phyloP scores from a whole-genome alignment of 495 filamentous ascomycete species.

The Cryomyces minteri region DNA sequence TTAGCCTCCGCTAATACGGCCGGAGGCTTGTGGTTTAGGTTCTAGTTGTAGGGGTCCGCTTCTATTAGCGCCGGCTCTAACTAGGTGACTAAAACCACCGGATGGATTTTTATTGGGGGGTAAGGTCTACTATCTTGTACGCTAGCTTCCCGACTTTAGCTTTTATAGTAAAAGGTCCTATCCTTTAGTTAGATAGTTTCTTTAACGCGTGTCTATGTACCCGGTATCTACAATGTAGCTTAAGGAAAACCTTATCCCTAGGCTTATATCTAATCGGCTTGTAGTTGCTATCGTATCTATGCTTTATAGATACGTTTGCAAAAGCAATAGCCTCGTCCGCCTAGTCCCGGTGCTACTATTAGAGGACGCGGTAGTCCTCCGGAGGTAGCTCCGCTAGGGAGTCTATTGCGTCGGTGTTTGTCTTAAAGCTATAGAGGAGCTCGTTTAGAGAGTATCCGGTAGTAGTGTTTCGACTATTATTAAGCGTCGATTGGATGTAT shows the following conservation, averaged over 20 bases:
- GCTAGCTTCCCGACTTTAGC: not conserved
- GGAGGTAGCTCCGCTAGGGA: too few species aligned
- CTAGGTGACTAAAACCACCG: not conserved
- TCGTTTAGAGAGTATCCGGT: not conserved
- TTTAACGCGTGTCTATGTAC: not conserved
- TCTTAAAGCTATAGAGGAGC: not conserved
- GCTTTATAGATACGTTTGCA: not conserved
- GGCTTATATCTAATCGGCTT: not conserved
- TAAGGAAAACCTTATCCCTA: not conserved
- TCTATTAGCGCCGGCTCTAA: not conserved
- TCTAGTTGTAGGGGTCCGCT: not conserved
- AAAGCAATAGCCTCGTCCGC: not conserved
- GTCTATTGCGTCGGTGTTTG: too few species aligned
- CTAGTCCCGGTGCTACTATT: not conserved
- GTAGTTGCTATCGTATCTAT: not conserved
- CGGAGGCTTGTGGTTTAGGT: too few species aligned
- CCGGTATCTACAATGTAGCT: not conserved
- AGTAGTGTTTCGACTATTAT: not conserved
- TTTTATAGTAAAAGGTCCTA: not conserved
- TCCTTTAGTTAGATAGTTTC: not conserved
- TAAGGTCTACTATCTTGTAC: not conserved
- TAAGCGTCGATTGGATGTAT: not conserved
- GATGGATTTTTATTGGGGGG: not conserved
- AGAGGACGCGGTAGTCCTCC: too few species aligned
- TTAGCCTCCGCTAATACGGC: too few species aligned